These are phyloP conservation scores for Pseudisothecium myosuroides DNA, from an alignment of 225 moss, liverwort and hornwort species.

Conservation along the genomic window DNA sequence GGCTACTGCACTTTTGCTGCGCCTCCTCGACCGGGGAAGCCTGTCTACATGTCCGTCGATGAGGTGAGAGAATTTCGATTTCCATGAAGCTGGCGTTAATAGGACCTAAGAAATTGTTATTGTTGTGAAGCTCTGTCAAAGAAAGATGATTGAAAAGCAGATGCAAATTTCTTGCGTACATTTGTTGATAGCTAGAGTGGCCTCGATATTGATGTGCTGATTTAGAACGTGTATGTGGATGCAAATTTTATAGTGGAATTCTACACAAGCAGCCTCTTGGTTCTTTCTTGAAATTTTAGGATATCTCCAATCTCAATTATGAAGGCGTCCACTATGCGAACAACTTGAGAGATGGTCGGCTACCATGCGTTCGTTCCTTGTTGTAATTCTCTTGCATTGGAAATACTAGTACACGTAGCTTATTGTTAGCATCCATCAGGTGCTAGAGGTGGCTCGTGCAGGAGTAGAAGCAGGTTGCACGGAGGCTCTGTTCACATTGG, in stretches of 20 bases:
- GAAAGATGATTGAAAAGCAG: not conserved
- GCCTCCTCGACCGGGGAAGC: constrained; percentile 54
- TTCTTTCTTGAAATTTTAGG: not conserved
- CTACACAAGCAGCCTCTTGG: not conserved
- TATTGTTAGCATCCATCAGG: constrained; percentile 14
- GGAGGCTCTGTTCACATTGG: constrained; percentile 83
- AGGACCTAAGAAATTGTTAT: not conserved
- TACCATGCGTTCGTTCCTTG: not conserved
- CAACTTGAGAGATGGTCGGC: not conserved
- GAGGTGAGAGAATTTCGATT: constrained; percentile 32
- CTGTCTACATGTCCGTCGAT: constrained; percentile 61
- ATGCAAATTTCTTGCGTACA: not conserved
- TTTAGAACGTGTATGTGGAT: not conserved
- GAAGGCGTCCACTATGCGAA: not conserved
- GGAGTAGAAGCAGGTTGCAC: constrained; percentile 85
- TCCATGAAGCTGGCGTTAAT: not conserved
- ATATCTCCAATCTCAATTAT: not conserved
- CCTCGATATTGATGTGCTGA: not conserved
- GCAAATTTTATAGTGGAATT: not conserved
- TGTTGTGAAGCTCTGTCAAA: not conserved
- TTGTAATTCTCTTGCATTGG: not conserved
- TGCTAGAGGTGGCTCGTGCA: constrained; percentile 67
- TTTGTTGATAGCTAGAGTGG: not conserved
- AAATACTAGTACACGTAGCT: not conserved
- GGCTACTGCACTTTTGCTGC: constrained; percentile 90